Evolutionary conservation across 768 basidiomycete genomes (phyloP).

Genomic region (Tephrocybe rancida): DNA sequence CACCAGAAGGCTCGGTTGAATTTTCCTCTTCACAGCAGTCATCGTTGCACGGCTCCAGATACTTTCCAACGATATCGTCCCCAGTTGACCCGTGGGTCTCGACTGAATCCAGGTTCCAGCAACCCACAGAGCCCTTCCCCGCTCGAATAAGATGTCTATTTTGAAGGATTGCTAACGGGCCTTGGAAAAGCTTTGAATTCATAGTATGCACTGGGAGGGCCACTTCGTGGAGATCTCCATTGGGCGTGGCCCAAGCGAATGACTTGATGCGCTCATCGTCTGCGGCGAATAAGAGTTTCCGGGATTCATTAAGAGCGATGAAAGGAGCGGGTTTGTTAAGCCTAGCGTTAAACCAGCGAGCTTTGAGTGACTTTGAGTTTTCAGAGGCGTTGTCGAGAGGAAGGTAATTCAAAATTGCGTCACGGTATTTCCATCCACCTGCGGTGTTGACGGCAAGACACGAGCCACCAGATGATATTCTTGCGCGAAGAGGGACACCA

Average conservation of each 20-base stretch:
- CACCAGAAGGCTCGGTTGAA: no score
- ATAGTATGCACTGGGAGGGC: slow-evolving; percentile 34
- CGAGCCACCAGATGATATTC: slow-evolving; percentile 22
- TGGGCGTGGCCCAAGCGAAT: slow-evolving; percentile 28
- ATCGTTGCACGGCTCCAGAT: no score
- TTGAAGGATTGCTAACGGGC: slow-evolving; percentile 32
- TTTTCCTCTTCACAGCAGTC: no score
- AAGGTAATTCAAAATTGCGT: not conserved
- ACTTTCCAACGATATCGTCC: no score
- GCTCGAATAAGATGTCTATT: not conserved
- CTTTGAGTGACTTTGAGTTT: slow-evolving; percentile 1
- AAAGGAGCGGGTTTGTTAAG: slow-evolving; percentile 23
- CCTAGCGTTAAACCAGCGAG: slow-evolving; percentile 27
- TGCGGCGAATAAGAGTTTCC: slow-evolving; percentile 38
- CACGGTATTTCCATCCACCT: slow-evolving; percentile 32
- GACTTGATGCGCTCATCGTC: slow-evolving; percentile 39
- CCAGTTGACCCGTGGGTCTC: no score
- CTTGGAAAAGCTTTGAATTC: slow-evolving; percentile 19
- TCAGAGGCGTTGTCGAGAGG: no score
- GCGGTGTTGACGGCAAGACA: slow-evolving; percentile 24
- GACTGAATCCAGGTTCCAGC: no score
- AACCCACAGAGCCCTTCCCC: no score
- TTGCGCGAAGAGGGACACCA: slow-evolving; percentile 16
- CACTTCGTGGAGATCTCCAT: not conserved
- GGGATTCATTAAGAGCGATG: slow-evolving; percentile 29